Conservation (phyloP, 1,284 basidiomycete genomes). For the Cryptococcus floricola region DNA sequence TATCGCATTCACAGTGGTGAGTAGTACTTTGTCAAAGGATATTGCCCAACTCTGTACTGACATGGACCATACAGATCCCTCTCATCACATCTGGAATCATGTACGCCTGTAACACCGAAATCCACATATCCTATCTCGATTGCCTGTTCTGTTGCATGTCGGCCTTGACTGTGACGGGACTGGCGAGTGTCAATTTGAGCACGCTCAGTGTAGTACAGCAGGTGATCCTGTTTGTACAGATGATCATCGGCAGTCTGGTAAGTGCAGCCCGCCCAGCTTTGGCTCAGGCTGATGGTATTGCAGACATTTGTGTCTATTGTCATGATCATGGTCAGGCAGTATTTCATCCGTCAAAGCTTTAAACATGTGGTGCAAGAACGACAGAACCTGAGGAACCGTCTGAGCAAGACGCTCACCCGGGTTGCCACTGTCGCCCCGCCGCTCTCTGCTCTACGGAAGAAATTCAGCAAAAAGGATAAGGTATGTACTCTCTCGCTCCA, state of each 20-base stretch:
- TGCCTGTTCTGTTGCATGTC: constrained; percentile 53
- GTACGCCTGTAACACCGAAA: constrained; percentile 44
- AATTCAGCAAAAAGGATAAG: constrained; percentile 9
- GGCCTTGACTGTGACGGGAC: constrained; percentile 54
- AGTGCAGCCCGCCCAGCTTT: constrained; percentile 12
- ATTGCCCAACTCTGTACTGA: not conserved
- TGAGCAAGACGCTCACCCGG: constrained; percentile 32
- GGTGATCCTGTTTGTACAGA: constrained; percentile 49
- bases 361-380: constrained; percentile 60
- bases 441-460: constrained; percentile 23
- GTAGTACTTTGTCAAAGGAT: constrained; percentile 9
- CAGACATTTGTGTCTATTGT: constrained; percentile 45
- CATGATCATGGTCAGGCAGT: constrained; percentile 49
- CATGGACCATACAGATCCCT: constrained; percentile 36
- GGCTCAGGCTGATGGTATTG: not conserved
- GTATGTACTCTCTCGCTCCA: not conserved
- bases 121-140: constrained; percentile 52
- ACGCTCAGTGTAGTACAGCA: constrained; percentile 52
- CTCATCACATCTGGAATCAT: constrained; percentile 52
- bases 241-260: constrained; percentile 47
- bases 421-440: constrained; percentile 24
- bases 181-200: constrained; percentile 52
- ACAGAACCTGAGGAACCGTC: constrained; percentile 39
- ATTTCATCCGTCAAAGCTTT: constrained; percentile 72
- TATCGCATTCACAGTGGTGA: constrained; percentile 50